phyloP scores from a whole-genome alignment of 202 grass and related monocot genomes.

The Cymbopogon flexuosus region DNA sequence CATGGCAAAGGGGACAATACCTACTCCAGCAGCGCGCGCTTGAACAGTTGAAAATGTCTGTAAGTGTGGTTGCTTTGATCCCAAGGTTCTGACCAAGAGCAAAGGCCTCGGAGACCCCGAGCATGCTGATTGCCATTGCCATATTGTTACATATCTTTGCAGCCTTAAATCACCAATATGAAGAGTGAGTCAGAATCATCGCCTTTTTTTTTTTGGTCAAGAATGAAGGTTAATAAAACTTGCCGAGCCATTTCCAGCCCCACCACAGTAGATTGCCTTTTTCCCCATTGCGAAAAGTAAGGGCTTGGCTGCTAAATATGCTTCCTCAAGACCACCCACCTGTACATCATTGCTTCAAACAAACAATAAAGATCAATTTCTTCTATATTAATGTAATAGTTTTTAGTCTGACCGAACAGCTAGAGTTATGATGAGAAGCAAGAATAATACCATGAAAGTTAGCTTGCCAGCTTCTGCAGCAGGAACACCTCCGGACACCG shows the following conservation, averaged over 20 bases:
- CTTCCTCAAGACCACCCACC: slow-evolving; percentile 83
- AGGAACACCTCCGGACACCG: slow-evolving; percentile 92
- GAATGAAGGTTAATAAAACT: slow-evolving; percentile 23
- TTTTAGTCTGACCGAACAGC: not conserved
- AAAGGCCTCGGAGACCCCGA: slow-evolving; percentile 87
- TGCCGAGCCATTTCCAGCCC: slow-evolving; percentile 82
- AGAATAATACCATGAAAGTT: slow-evolving; percentile 74
- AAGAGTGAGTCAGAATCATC: not conserved
- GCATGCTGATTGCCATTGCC: slow-evolving; percentile 92
- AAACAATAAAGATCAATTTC: slow-evolving; percentile 24
- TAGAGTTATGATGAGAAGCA: not conserved
- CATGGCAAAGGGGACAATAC: slow-evolving; percentile 36
- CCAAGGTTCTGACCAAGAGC: slow-evolving; percentile 86
- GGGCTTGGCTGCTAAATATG: slow-evolving; percentile 77
- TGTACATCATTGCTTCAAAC: slow-evolving; percentile 36
- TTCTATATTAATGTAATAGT: not conserved
- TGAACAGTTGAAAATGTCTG: slow-evolving; percentile 92
- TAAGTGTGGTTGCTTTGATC: slow-evolving; percentile 67
- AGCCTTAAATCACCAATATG: slow-evolving; percentile 45
- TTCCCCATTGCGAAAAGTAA: slow-evolving; percentile 79
- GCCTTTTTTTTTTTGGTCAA: not conserved
- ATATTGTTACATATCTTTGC: slow-evolving; percentile 98
- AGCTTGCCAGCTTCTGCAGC: slow-evolving; percentile 84
- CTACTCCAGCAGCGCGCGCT: slow-evolving; percentile 94
- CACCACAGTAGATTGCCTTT: slow-evolving; percentile 77